These are phyloP conservation scores for Draba incana DNA, from an alignment of 345 rosid species.

Conservation along the genomic window DNA sequence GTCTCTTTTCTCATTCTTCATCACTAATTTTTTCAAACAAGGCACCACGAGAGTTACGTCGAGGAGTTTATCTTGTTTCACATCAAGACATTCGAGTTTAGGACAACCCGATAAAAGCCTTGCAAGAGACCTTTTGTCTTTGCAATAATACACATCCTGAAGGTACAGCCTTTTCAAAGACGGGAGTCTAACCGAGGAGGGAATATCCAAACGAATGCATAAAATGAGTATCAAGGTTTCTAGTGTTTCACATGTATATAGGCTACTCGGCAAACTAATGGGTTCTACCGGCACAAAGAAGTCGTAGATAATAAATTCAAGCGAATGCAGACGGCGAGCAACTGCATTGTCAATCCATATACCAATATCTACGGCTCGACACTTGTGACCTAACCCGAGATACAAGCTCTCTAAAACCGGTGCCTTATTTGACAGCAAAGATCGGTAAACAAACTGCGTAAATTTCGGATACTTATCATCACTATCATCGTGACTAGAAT, in stretches of 20 bases:
- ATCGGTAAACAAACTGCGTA: conserved; percentile 11
- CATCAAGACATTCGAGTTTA: not conserved
- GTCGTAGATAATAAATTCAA: not conserved
- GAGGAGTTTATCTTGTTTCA: not conserved
- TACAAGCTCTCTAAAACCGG: no score
- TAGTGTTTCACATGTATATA: conserved; percentile 12
- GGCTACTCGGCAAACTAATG: conserved; percentile 13
- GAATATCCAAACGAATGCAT: not conserved
- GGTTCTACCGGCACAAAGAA: not conserved
- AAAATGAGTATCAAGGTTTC: not conserved
- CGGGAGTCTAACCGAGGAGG: not conserved
- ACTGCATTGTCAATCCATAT: not conserved
- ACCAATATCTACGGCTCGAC: no score
- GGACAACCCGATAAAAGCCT: conserved; percentile 21
- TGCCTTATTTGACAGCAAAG: conserved; percentile 7
- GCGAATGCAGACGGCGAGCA: not conserved
- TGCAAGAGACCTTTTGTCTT: not conserved
- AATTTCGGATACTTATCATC: not conserved
- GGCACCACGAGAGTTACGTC: not conserved
- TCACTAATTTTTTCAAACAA: not conserved
- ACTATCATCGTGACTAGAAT: not conserved
- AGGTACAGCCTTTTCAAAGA: not conserved
- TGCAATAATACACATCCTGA: not conserved
- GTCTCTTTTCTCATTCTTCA: not conserved
- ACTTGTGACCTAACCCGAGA: no score